A percentile compares a stretch with the other conserved stretches of the same genome.
Evolutionary conservation across 169 alveolate genomes (phyloP).

Genomic region (Cryptosporidium ryanae): DNA sequence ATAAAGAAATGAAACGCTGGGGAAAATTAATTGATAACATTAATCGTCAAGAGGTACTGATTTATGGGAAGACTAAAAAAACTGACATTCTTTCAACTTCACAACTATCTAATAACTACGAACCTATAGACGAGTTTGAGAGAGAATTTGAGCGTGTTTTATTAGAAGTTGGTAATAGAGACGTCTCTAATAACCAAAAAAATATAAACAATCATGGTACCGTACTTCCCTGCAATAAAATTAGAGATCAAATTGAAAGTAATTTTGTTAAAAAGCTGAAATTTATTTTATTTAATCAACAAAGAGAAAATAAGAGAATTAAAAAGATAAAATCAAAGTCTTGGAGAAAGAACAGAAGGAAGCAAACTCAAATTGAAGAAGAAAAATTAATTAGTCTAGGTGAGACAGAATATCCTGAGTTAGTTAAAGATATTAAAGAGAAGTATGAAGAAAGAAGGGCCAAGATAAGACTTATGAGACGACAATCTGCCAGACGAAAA

Average conservation of each 20-base stretch:
- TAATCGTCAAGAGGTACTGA: constrained; percentile 67
- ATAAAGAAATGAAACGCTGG: constrained; percentile 80
- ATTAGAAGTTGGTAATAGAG: neutral
- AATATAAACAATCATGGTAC: constrained; percentile 15
- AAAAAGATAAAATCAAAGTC: constrained; percentile 82
- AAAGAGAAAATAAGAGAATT: constrained; percentile 78
- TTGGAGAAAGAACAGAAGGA: constrained; percentile 80
- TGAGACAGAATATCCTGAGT: constrained; percentile 81
- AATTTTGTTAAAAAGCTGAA: constrained; percentile 68
- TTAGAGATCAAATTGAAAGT: constrained; percentile 48
- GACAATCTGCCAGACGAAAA: constrained; percentile 80
- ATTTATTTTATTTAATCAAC: constrained; percentile 78
- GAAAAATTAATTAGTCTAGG: constrained; percentile 79
- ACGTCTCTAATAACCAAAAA: neutral
- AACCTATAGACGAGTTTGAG: constrained; percentile 81
- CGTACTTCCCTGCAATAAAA: constrained; percentile 41
- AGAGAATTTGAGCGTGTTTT: constrained; percentile 74
- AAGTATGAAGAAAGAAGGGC: constrained; percentile 81
- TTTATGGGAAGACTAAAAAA: constrained; percentile 71
- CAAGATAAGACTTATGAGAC: constrained; percentile 78
- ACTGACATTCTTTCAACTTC: constrained; percentile 52
- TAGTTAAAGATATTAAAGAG: constrained; percentile 79
- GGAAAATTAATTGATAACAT: constrained; percentile 76
- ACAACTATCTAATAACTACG: constrained; percentile 74
- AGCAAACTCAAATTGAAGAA: constrained; percentile 78